A percentile compares a stretch with the other conserved stretches of the same genome.
These are phyloP conservation scores for Ophiosphaerella narmari DNA, from an alignment of 2,329 filamentous ascomycete genomes.

Conservation along the genomic window DNA sequence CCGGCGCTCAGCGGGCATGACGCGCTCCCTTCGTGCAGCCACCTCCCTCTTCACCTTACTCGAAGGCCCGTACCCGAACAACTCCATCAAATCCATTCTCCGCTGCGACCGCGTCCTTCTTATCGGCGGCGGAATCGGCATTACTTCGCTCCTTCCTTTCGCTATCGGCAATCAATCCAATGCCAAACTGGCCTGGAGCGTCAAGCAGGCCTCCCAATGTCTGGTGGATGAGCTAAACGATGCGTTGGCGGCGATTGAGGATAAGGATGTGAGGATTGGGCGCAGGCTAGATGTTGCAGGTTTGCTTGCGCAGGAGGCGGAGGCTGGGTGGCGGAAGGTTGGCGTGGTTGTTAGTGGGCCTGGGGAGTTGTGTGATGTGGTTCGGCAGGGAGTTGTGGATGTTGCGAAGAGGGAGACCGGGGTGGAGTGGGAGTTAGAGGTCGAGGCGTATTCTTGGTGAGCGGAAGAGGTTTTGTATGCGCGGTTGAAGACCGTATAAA, in stretches of 20 bases:
- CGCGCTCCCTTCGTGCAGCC: conserved; percentile 29
- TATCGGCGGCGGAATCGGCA: conserved; percentile 53
- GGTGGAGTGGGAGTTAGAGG: too few relatives aligned
- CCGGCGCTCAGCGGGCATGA: conserved; percentile 43
- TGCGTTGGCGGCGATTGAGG: not conserved
- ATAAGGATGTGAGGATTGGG: conserved; percentile 34
- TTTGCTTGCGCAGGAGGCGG: conserved; percentile 39
- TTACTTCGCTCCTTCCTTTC: conserved; percentile 50
- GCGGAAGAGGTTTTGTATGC: too few relatives aligned
- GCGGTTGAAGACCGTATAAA: too few relatives aligned
- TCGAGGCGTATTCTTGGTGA: too few relatives aligned
- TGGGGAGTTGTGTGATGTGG: conserved; percentile 46
- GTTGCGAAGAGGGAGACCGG: too few relatives aligned
- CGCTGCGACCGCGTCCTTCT: conserved; percentile 39
- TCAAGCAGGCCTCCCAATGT: conserved; percentile 23
- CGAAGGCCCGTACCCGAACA: conserved; percentile 50
- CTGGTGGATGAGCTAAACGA: not conserved
- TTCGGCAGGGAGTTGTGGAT: conserved; percentile 2
- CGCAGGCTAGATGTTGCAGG: conserved; percentile 37
- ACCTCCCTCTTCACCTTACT: conserved; percentile 42
- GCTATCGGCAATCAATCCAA: conserved; percentile 37
- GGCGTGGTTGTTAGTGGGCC: conserved; percentile 51
- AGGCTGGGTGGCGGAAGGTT: conserved; percentile 40
- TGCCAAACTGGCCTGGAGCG: conserved; percentile 48
- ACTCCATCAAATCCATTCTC: conserved; percentile 26